phyloP scores from a whole-genome alignment of 257 asterid genomes.

The Thymus mandschuricus region DNA sequence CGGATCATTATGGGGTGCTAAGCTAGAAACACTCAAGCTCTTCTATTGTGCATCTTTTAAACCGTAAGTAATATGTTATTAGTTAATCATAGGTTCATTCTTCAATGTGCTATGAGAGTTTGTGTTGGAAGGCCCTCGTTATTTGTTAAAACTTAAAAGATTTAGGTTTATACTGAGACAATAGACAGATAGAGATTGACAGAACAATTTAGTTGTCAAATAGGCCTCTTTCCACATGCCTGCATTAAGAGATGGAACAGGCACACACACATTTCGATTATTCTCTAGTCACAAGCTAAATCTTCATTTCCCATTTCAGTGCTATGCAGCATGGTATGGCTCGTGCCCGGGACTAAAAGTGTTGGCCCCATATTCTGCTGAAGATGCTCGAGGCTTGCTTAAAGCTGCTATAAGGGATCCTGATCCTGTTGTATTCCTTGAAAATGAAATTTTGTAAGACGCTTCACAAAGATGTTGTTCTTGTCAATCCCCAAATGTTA shows the following conservation, averaged over 20 bases:
- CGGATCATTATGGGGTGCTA: not conserved
- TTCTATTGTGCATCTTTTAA: not conserved
- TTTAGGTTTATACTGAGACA: slow-evolving; percentile 14
- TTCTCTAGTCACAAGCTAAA: slow-evolving; percentile 13
- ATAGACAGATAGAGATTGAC: not conserved
- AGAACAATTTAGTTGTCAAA: not conserved
- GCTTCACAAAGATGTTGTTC: slow-evolving; percentile 5
- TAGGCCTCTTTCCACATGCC: not conserved
- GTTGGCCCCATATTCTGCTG: slow-evolving; percentile 81
- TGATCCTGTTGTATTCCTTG: slow-evolving; percentile 88
- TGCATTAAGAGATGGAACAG: slow-evolving; percentile 23
- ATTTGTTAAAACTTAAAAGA: not conserved
- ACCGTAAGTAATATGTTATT: not conserved
- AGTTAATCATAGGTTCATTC: not conserved
- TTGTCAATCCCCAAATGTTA: slow-evolving; percentile 1
- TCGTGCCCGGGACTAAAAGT: slow-evolving; percentile 87
- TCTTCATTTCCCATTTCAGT: slow-evolving; percentile 49
- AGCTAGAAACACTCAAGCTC: slow-evolving; percentile 3
- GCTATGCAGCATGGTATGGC: slow-evolving; percentile 90
- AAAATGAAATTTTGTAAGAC: slow-evolving; percentile 83
- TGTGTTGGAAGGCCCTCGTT: not conserved
- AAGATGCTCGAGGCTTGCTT: slow-evolving; percentile 93
- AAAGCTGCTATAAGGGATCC: slow-evolving; percentile 98
- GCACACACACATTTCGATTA: not conserved
- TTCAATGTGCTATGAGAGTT: not conserved